Conservation (phyloP, 192 early-diverging fungal species). For the Coemansia aciculifera region DNA sequence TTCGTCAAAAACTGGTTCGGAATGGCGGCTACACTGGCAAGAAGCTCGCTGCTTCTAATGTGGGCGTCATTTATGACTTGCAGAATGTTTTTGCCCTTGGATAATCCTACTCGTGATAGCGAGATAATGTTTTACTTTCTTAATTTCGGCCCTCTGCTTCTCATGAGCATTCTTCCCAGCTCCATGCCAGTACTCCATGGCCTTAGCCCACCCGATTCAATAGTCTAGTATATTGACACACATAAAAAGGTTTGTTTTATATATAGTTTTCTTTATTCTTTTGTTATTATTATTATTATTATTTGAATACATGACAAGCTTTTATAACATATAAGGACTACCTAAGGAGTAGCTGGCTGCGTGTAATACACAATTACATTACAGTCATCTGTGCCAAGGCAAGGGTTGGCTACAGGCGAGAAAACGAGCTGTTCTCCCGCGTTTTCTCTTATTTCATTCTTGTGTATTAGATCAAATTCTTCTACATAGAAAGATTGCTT, state of each 20-base stretch:
- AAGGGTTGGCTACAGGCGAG: neutral
- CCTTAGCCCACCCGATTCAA: neutral
- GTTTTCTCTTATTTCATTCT: neutral
- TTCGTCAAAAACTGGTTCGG: neutral
- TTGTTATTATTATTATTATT: neutral
- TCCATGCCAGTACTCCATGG: neutral
- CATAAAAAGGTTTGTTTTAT: neutral
- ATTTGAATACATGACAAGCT: neutral
- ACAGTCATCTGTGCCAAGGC: neutral
- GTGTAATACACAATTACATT: neutral
- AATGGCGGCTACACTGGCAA: neutral
- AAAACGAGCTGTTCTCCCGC: neutral
- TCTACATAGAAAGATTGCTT: neutral
- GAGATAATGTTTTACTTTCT: constrained; percentile 25
- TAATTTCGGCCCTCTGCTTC: constrained; percentile 11
- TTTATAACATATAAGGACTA: neutral
- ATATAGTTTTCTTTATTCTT: neutral
- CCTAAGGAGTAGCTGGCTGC: neutral
- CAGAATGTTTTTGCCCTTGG: constrained; percentile 16
- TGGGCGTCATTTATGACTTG: constrained; percentile 23
- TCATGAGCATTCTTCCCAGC: constrained; percentile 3
- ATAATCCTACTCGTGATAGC: constrained; percentile 14
- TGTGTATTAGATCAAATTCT: neutral
- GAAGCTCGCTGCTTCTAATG: constrained; percentile 1
- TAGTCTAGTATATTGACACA: neutral